Percentiles rank a stretch among this genome's conserved stretches.
These are phyloP conservation scores for Pestalotiopsis sp. DNA, from an alignment of 2,329 filamentous ascomycete species.

Conservation along the genomic window DNA sequence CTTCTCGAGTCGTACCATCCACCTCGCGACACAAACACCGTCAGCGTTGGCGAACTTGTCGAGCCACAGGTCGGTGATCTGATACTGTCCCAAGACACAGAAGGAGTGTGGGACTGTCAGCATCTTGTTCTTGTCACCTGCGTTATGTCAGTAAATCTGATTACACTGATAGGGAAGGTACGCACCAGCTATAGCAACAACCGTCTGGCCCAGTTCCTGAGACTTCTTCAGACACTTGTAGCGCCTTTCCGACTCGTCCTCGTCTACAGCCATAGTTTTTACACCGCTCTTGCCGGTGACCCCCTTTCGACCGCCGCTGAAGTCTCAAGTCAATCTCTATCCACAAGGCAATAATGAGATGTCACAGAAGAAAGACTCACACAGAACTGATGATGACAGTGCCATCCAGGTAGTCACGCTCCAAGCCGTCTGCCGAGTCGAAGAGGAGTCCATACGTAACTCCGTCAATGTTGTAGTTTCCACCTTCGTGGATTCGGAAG, in stretches of 20 bases:
- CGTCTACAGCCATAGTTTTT: conserved; percentile 46
- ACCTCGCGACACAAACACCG: conserved; percentile 33
- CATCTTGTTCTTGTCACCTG: conserved; percentile 50
- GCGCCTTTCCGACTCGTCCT: conserved; percentile 45
- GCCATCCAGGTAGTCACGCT: conserved; percentile 1
- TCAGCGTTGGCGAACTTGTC: conserved; percentile 50
- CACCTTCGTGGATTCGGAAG: conserved; percentile 7
- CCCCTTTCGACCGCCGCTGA: background rate
- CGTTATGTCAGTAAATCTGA: background rate
- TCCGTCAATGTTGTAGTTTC: conserved; percentile 2
- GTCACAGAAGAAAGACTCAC: background rate
- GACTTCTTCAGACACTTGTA: conserved; percentile 47
- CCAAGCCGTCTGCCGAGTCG: background rate
- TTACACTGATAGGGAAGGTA: background rate
- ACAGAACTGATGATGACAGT: conserved; percentile 9
- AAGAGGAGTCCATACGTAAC: conserved; percentile 1
- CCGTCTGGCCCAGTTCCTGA: conserved; percentile 38
- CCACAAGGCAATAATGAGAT: background rate
- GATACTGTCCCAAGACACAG: conserved; percentile 70
- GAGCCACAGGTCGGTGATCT: conserved; percentile 68
- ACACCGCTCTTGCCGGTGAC: conserved; percentile 40
- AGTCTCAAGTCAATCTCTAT: background rate
- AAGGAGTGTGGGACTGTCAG: conserved; percentile 53
- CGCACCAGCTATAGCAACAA: conserved; percentile 59
- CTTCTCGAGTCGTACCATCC: conserved; percentile 69